Evolutionary conservation across 495 filamentous ascomycete species (phyloP), one percentile per base, ranked within the genome.

Genomic region (Bryoglossum gracile): DNA sequence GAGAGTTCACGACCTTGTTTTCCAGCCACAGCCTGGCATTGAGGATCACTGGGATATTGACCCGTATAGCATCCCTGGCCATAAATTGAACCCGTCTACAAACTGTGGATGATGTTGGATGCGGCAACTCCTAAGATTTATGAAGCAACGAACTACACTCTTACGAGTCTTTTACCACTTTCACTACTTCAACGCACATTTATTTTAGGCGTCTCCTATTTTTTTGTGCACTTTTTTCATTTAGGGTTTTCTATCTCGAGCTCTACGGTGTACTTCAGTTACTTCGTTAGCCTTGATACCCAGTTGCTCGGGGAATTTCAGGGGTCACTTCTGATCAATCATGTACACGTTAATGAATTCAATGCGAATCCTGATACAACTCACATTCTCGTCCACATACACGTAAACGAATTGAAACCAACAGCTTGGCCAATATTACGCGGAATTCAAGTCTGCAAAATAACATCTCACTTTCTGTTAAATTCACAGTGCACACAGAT

Each of bases 1-100:
- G n/a, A 33, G 21, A 16, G 42, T 45, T 33, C 24, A 45, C 26
- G 42, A 45, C 42, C 9, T 32, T n/a, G 42, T 45, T 19, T 45
- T 45, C 36, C 5, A 39, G 36, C 36, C 36, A 39, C 36, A 39
- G 11, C 36, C 36, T 18, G 36, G 21, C 36, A 39, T 39, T 39
- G 36, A 39, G 36, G 36, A 39, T 18, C 36, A 39, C 16, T 39
- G 36, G 36, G 36, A 39, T 18, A 39, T 39, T 11, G 36, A 39
- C 36, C 36, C 36, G 21, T 39, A 39, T 39, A 39, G 36, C 21
- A 18, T 39, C 16, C 16, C 16, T 9, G 36, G 36, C 14, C 36
- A 39, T 39, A 3, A 39, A 39, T 39, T 39, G 14, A 4, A 21
- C 17, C 4, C 8, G 2, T 39, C 36, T 11, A 39, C 36, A 18